Evolutionary conservation across 2,329 filamentous ascomycete genomes (phyloP), one percentile per base, ranked within the genome.

Genomic region (Xylaria sp.): DNA sequence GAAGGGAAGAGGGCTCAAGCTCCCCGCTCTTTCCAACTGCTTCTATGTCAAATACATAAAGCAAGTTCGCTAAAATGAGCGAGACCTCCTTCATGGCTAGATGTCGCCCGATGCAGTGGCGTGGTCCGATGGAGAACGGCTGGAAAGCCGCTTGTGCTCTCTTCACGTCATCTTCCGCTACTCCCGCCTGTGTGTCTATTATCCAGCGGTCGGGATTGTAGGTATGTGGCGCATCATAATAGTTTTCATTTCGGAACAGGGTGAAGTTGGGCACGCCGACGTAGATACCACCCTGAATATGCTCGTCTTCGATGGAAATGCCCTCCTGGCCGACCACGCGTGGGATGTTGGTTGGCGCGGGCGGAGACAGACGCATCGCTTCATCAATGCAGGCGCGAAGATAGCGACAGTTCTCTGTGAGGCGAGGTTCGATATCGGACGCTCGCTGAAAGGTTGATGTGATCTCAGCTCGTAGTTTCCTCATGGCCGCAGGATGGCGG

Each of bases 371-470:
- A 2, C 72, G 72, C 60, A 72, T 66, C 1, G 72, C 65, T 44
- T 72, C 72, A 32, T 71, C 63, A 18, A 73, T 34, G 44, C 70
- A 70, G 7, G 72, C 72, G n/a, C 63, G 67, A 1, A 73, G 65
- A 41, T 73, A 73, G 12, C 52, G 58, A 32, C 65, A 64, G 44
- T 51, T 59, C 28, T 68, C 55, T 32, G 65, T 57, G 46, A 37
- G 39, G 52, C 32, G 65, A 28, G 65, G 48, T 4, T 72, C 18
- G n/a, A 65, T 69, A n/a, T 68, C 18, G 18, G 28, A 54, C 13
- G 28, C 51, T 7, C 25, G 48, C 8, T 23, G 20, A 23, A 46
- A 46, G 13, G 41, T 46, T 18, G 41, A 46, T 7, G 13, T 46
- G 18, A 46, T 15, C 41, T 46, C 41, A 2, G 41, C 13, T 12